A percentile compares a stretch with the other conserved stretches of the same genome.
phyloP scores from a whole-genome alignment of 345 rosid species.

The Hypericum perforatum region DNA sequence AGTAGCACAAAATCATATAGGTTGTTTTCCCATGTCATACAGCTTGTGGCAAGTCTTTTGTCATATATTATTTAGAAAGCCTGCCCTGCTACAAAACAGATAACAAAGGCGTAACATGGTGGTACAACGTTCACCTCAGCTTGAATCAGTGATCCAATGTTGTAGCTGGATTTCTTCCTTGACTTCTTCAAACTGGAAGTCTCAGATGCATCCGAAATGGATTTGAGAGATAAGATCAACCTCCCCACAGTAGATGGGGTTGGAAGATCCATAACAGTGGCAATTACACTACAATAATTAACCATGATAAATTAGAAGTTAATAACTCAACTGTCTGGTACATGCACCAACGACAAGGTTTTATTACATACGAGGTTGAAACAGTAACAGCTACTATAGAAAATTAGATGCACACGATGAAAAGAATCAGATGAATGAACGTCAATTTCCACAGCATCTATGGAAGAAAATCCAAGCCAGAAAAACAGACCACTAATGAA shows the following conservation, averaged over 20 bases:
- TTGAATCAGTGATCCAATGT: slow-evolving; percentile 70
- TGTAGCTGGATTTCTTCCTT: slow-evolving; percentile 57
- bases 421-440: too few species aligned
- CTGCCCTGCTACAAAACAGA: neutral
- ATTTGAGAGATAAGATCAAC: slow-evolving; percentile 75
- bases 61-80: too few species aligned
- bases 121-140: slow-evolving; percentile 50
- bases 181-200: slow-evolving; percentile 69
- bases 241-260: slow-evolving; percentile 54
- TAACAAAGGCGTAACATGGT: neutral
- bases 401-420: too few species aligned
- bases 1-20: slow-evolving; percentile 7
- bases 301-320: slow-evolving; percentile 7
- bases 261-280: slow-evolving; percentile 64
- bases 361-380: too few species aligned
- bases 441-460: too few species aligned
- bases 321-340: neutral
- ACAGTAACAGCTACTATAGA: too few species aligned
- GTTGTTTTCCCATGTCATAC: too few species aligned
- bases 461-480: too few species aligned
- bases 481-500: too few species aligned
- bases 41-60: too few species aligned
- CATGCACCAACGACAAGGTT: too few species aligned
- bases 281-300: slow-evolving; percentile 50
- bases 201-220: slow-evolving; percentile 43